Evolutionary conservation across 129 eudicot genomes (phyloP).

Genomic region (Centrapalus pauciflorus): DNA sequence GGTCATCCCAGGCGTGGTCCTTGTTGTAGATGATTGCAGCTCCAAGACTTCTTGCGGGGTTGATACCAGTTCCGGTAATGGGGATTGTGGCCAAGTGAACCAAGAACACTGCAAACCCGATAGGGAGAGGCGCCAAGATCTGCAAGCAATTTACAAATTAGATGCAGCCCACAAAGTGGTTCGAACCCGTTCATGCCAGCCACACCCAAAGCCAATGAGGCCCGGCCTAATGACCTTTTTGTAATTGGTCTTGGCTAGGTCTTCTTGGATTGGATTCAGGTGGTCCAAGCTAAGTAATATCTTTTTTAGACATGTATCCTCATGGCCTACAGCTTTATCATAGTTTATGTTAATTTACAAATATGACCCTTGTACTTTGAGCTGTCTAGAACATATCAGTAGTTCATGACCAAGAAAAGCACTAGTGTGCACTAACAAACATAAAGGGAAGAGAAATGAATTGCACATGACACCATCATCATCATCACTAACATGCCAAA

Average conservation of each 20-base stretch:
- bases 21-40: constrained; percentile 85
- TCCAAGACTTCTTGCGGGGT: constrained; percentile 96
- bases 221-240: background rate
- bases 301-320: background rate
- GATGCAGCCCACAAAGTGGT: background rate
- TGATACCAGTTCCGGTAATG: constrained; percentile 84
- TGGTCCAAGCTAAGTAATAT: no score
- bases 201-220: background rate
- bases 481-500: constrained; percentile 19
- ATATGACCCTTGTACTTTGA: constrained; percentile 18
- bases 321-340: background rate
- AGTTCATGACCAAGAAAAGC: constrained; percentile 22
- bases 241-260: background rate
- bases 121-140: constrained; percentile 95
- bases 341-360: background rate
- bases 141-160: constrained; percentile 21
- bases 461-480: constrained; percentile 14
- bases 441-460: constrained; percentile 28
- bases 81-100: constrained; percentile 97
- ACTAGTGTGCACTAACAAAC: constrained; percentile 12
- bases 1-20: constrained; percentile 81
- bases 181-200: no score
- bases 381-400: constrained; percentile 11
- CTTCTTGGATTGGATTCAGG: no score
- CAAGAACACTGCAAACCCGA: constrained; percentile 87